Evolutionary conservation across 495 filamentous ascomycete species (phyloP), one percentile per base, ranked within the genome.

Genomic region (Penicillium malachiteum): DNA sequence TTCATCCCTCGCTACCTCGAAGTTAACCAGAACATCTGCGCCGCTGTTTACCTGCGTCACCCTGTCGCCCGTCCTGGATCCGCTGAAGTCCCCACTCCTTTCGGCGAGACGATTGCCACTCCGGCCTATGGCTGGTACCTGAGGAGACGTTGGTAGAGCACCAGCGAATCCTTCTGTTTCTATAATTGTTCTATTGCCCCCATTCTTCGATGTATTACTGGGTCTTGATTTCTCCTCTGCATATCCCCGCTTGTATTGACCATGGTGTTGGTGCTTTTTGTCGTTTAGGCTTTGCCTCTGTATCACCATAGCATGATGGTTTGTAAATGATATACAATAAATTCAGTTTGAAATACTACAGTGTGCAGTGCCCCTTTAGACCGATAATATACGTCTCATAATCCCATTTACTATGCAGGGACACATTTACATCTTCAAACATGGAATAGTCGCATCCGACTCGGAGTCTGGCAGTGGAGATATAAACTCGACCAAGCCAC

Each of bases 1-100:
- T 96, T 96, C 71, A 91, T 98, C 55, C 94, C 94, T 17, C 80
- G 89, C 54, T 98, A 96, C 74, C 81, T 98, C 54, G 94, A 98
- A 76, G 94, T 98, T 64, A 96, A 97, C 78, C 92, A 93, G 67
- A 91, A 89, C 63, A 88, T 96, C 63, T 97, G 94, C 75, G 84
- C 91, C 13, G 94, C 94, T 16, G 93, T 98, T 39, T 98, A 97
- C 74, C 73, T 98, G 57, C 83, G 94, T 56, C 92, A 97, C 76
- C 95, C 94, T 3, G 95, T 97, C 45, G 95, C 90, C n/a, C 79
- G 91, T 17, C 87, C 88, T 9, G 92, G 95, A n/a, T 66, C 76
- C 52, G 86, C 88, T 18, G 94, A 98, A 74, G 92, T 97, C 49
- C 93, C 94, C 18, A 88, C 90, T 48, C 94, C 94, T 21, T 97